Percentiles rank a stretch among this genome's conserved stretches.
phyloP scores from a whole-genome alignment of 176 grass and related monocot genomes.

The Chrysopogon serrulatus region DNA sequence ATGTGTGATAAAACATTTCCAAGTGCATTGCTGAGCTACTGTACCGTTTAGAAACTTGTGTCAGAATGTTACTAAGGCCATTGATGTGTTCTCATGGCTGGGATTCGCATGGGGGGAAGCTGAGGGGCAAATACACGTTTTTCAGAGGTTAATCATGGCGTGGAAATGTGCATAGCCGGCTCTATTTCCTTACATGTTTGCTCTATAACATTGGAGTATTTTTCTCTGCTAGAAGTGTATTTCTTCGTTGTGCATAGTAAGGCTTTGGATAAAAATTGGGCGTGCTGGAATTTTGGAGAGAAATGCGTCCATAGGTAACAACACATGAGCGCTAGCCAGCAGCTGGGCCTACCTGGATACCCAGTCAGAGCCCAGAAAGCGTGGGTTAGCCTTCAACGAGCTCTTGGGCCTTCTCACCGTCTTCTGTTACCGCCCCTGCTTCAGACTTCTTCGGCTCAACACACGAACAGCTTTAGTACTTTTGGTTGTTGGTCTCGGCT shows the following conservation, averaged over 20 bases:
- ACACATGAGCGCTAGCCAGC: too few species aligned
- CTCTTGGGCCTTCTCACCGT: too few species aligned
- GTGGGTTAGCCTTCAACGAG: too few species aligned
- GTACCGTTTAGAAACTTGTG: background rate
- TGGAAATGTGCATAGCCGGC: too few species aligned
- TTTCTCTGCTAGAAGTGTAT: background rate
- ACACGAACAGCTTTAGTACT: too few species aligned
- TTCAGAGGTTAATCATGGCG: background rate
- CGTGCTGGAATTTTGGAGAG: background rate
- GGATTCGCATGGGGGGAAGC: too few species aligned
- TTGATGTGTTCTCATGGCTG: background rate
- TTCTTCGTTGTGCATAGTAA: background rate
- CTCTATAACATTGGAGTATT: background rate
- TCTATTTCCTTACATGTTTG: background rate
- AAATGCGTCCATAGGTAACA: too few species aligned
- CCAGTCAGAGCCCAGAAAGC: too few species aligned
- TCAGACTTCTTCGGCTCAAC: too few species aligned
- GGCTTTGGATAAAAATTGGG: background rate
- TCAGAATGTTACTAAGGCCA: background rate
- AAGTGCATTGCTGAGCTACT: background rate
- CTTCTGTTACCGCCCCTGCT: too few species aligned
- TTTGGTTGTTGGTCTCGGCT: too few species aligned
- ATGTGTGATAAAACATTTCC: background rate
- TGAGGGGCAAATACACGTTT: background rate
- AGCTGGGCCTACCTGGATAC: too few species aligned